phyloP scores from a whole-genome alignment of 2,329 filamentous ascomycete species.

The Verticillium alfalfae region DNA sequence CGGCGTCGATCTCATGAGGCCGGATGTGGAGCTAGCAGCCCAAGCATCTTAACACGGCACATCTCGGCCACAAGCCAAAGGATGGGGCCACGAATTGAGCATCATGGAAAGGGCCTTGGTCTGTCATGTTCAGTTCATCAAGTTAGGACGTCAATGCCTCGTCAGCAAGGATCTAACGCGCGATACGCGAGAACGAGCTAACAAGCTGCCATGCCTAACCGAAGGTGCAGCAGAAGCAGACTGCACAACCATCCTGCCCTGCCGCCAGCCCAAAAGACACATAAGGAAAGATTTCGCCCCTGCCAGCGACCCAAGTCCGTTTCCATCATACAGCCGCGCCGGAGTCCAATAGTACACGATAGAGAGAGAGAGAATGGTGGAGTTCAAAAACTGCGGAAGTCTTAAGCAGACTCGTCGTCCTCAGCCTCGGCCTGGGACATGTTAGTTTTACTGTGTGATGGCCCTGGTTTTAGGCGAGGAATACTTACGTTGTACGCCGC shows the following conservation, averaged over 20 bases:
- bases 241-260: background rate
- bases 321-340: background rate
- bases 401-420: conserved; percentile 44
- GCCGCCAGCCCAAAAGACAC: background rate
- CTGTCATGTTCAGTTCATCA: background rate
- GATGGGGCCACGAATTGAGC: background rate
- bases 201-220: background rate
- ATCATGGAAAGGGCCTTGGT: background rate
- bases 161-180: background rate
- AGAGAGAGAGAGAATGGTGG: background rate
- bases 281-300: background rate
- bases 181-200: background rate
- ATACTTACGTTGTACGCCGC: conserved; percentile 77
- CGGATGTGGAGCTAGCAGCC: too few species aligned
- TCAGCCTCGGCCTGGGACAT: conserved; percentile 48
- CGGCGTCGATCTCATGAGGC: background rate
- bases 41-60: background rate
- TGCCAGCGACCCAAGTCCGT: background rate
- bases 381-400: background rate
- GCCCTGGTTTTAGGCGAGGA: background rate
- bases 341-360: background rate
- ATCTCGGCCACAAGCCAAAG: background rate
- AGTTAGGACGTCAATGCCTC: background rate
- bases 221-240: conserved; percentile 5
- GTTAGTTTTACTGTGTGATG: conserved; percentile 18